Percentiles rank a stretch among this genome's conserved stretches.
Evolutionary conservation across 495 filamentous ascomycete genomes (phyloP).

Genomic region (Rusavskia elegans): DNA sequence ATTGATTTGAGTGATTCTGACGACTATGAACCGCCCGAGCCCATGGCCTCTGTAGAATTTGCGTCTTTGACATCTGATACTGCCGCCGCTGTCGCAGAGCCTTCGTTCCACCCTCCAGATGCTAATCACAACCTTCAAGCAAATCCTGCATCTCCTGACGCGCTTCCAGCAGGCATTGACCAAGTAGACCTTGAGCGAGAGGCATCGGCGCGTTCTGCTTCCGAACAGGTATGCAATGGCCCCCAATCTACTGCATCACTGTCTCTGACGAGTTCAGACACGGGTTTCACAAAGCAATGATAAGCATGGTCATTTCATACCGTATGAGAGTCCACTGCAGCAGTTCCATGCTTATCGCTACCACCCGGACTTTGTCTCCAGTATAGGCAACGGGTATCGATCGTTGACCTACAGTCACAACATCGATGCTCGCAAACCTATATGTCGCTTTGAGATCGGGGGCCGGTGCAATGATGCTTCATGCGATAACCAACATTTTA

Average conservation of each 20-base stretch:
- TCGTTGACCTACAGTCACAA: constrained; percentile 87
- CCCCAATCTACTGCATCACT: not conserved
- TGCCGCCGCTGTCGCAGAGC: not conserved
- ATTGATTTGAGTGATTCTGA: constrained; percentile 21
- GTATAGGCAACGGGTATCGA: constrained; percentile 59
- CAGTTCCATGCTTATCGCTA: constrained; percentile 80
- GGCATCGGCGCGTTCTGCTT: not conserved
- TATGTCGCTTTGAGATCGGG: constrained; percentile 63
- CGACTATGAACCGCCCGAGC: constrained; percentile 45
- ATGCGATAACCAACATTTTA: constrained; percentile 67
- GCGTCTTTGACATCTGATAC: not conserved
- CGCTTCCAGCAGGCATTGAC: not conserved
- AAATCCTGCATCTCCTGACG: not conserved
- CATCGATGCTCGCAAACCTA: constrained; percentile 53
- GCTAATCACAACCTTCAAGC: not conserved
- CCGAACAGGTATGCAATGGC: constrained; percentile 1
- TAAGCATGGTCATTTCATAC: constrained; percentile 31
- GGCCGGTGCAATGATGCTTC: constrained; percentile 60
- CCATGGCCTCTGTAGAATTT: constrained; percentile 17
- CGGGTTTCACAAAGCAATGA: not conserved
- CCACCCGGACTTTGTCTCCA: constrained; percentile 55
- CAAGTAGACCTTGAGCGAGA: not conserved
- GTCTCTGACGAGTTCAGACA: not conserved
- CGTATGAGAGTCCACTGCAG: constrained; percentile 71
- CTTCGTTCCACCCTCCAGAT: constrained; percentile 1